These are phyloP conservation scores for Calonectria crousiana DNA, from an alignment of 2,329 filamentous ascomycete species.

Conservation along the genomic window DNA sequence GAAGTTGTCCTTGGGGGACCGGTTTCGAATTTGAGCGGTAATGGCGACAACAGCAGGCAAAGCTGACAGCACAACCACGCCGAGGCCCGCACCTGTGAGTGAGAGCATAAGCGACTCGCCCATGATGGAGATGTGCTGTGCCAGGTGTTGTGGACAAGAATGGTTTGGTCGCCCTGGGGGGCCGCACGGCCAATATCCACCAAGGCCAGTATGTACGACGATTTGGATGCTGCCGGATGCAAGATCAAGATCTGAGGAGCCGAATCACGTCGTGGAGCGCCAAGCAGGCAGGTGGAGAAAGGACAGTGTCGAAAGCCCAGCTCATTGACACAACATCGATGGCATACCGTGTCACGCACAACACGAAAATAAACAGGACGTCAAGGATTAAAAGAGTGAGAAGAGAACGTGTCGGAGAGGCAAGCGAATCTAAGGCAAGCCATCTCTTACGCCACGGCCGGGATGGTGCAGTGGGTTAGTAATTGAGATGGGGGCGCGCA, in stretches of 20 bases:
- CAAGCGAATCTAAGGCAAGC: neutral
- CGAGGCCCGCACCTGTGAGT: constrained; percentile 50
- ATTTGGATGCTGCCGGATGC: neutral
- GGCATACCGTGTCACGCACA: neutral
- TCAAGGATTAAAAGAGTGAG: neutral
- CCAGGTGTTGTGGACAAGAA: neutral
- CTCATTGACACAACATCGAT: neutral
- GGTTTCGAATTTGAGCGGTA: constrained; percentile 49
- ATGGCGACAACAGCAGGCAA: constrained; percentile 52
- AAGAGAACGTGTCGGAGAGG: neutral
- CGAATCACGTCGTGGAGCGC: neutral
- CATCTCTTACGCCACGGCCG: neutral
- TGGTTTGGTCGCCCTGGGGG: neutral
- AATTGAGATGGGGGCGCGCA: neutral
- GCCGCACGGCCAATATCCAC: neutral
- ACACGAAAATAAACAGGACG: neutral
- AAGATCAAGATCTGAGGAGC: neutral
- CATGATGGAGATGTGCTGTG: constrained; percentile 26
- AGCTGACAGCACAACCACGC: constrained; percentile 51
- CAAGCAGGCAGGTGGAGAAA: neutral
- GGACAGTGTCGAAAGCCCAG: neutral
- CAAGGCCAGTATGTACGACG: neutral
- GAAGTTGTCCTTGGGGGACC: constrained; percentile 56
- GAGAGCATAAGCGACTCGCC: constrained; percentile 37
- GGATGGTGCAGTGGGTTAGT: neutral